Percentiles rank a stretch among this genome's conserved stretches.
Conservation (phyloP, 108 stramenopile species). For the Stephanodiscus minutulus region DNA sequence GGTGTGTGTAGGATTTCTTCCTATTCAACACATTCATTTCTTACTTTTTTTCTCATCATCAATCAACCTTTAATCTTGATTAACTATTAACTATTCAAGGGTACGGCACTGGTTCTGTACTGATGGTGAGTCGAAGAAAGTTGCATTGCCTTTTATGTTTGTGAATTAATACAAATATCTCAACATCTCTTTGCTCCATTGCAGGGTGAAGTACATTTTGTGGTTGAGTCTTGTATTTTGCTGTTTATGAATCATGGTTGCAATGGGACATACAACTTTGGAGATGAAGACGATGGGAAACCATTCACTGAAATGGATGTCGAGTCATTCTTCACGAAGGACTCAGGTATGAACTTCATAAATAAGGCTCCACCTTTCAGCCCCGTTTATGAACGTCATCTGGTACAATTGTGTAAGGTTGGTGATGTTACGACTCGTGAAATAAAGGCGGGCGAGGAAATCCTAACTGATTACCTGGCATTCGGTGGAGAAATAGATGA, state of each 20-base stretch:
- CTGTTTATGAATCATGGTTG: constrained; percentile 43
- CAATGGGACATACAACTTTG: constrained; percentile 37
- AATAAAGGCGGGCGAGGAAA: constrained; percentile 33
- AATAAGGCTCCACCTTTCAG: constrained; percentile 17
- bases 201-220: constrained; percentile 24
- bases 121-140: constrained; percentile 8
- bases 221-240: constrained; percentile 30
- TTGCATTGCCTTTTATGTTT: not conserved
- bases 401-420: constrained; percentile 9
- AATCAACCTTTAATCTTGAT: not conserved
- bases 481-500: not conserved
- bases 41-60: not conserved
- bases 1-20: constrained; percentile 13
- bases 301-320: constrained; percentile 6
- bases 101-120: not conserved
- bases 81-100: constrained; percentile 1
- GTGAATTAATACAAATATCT: not conserved
- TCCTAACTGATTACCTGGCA: constrained; percentile 31
- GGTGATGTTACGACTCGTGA: constrained; percentile 14
- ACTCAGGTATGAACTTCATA: not conserved
- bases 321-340: not conserved
- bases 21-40: not conserved
- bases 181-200: not conserved
- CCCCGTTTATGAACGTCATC: constrained; percentile 28
- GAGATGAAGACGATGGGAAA: not conserved